These are phyloP conservation scores for Oryza nivara DNA, from an alignment of 176 grass and related monocot species.

Conservation along the genomic window DNA sequence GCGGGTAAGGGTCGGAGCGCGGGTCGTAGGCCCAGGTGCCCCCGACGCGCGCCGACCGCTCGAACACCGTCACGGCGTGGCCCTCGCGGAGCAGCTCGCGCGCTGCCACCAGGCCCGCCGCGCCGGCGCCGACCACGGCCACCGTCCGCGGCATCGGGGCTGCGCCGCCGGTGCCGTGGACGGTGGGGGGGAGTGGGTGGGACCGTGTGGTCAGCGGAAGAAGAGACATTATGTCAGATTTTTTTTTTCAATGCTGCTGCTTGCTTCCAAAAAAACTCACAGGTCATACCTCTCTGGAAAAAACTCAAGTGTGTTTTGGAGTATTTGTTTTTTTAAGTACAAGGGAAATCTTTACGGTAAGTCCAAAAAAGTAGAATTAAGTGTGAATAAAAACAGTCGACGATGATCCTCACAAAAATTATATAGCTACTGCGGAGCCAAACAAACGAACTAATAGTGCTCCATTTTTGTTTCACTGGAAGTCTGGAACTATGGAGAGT, in stretches of 20 bases:
- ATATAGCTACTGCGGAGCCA: too few species aligned
- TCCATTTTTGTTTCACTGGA: too few species aligned
- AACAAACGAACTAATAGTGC: too few species aligned
- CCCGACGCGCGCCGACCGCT: conserved; percentile 45
- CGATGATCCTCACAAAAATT: too few species aligned
- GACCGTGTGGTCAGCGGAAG: background rate
- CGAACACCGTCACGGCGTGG: conserved; percentile 55
- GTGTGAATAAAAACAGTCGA: too few species aligned
- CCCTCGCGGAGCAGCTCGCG: conserved; percentile 55
- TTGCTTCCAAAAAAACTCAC: too few species aligned
- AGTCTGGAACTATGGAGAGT: too few species aligned
- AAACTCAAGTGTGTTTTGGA: too few species aligned
- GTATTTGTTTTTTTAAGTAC: too few species aligned
- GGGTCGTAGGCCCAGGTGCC: conserved; percentile 57
- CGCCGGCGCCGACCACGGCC: conserved; percentile 57
- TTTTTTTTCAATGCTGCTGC: background rate
- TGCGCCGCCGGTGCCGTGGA: background rate
- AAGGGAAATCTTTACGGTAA: too few species aligned
- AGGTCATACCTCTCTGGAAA: too few species aligned
- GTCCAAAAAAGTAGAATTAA: too few species aligned
- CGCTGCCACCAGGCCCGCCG: conserved; percentile 46
- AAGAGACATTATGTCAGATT: background rate
- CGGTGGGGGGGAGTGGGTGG: background rate
- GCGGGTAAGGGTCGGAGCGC: conserved; percentile 26
- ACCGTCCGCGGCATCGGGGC: conserved; percentile 29